A percentile compares a stretch with the other conserved stretches of the same genome.
These are phyloP conservation scores for Hibiscus tridactylites DNA, from an alignment of 345 rosid species.

Conservation along the genomic window DNA sequence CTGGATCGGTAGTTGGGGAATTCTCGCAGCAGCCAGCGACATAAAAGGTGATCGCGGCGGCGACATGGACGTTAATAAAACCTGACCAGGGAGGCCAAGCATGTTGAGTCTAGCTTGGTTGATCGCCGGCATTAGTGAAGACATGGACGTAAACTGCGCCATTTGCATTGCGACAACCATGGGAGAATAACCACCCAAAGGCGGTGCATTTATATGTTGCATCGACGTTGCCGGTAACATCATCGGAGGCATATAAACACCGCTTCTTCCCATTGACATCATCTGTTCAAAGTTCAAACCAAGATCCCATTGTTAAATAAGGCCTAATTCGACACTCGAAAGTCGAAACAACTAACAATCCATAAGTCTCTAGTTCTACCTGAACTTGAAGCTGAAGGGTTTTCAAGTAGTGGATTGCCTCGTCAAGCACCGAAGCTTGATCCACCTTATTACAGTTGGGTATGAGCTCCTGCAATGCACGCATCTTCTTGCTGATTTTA, in stretches of 20 bases:
- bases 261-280: slow-evolving; percentile 41
- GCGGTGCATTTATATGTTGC: slow-evolving; percentile 29
- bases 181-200: slow-evolving; percentile 21
- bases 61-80: slow-evolving; percentile 15
- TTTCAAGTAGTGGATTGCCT: slow-evolving; percentile 56
- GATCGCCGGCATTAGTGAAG: slow-evolving; percentile 17
- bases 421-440: slow-evolving; percentile 59
- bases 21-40: slow-evolving; percentile 11
- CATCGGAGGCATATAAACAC: slow-evolving; percentile 30
- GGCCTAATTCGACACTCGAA: too few species aligned
- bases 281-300: slow-evolving; percentile 33
- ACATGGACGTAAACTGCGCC: slow-evolving; percentile 17
- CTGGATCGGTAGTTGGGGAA: slow-evolving; percentile 12
- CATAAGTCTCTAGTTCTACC: slow-evolving; percentile 26
- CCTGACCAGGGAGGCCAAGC: slow-evolving; percentile 22
- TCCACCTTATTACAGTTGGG: slow-evolving; percentile 72
- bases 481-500: slow-evolving; percentile 61
- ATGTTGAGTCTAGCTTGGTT: slow-evolving; percentile 14
- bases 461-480: slow-evolving; percentile 48
- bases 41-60: slow-evolving; percentile 13
- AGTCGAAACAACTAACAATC: too few species aligned
- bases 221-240: slow-evolving; percentile 26
- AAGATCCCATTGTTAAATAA: neutral
- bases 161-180: slow-evolving; percentile 28
- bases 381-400: slow-evolving; percentile 68